Base-by-base conservation (phyloP, 164 flowering plant species). In the Chloranthus sessilifolius region DNA sequence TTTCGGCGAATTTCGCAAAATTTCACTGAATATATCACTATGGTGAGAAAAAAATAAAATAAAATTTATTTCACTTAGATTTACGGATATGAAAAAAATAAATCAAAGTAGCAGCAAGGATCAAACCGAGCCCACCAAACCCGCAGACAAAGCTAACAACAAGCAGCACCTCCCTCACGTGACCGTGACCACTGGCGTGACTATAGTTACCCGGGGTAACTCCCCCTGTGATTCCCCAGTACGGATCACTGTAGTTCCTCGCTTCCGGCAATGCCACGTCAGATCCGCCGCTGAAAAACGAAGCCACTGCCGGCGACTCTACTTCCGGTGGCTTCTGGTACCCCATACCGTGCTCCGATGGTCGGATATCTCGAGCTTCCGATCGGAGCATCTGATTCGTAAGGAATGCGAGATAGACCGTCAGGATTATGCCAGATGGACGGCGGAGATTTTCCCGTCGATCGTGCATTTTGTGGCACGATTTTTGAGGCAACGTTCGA, bases 161-260 rank as follows among this genome's bases (percentile, higher is more conserved):
- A 10, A 44, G 48, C 33, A 44, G 48, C 5, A 44, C 48, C 48
- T 9, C 10, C 48, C 48, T 25, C 48, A 44, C 48, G 48, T 44
- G 48, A 44, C 48, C 31, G 2, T 31, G 21, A 19, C 48, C 33
- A 30, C 12, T 44, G 31, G 5, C 33, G 33, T 15, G 48, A 3
- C 3, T 31, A 15, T 21, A 11, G 23, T 7, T 42, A 17, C 1
- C 42, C 11, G 42, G 42, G 8, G 42, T 38, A 7, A 15, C 42
- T n/a, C n/a, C n/a, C n/a, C n/a, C n/a, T 7, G 26, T 27, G 12
- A 9, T 21, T 20, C 31, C 31, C 30, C 48, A 25, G 48, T 21
- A 44, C 48, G 48, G 48, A 15, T 44, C 48, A 20, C 48, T 44
- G n/a, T 15, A 44, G 27, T 44, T 44, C 48, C 17, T 25, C 33